phyloP scores from a whole-genome alignment of 1,284 basidiomycete genomes.

The Rhodotorula mucilaginosa region DNA sequence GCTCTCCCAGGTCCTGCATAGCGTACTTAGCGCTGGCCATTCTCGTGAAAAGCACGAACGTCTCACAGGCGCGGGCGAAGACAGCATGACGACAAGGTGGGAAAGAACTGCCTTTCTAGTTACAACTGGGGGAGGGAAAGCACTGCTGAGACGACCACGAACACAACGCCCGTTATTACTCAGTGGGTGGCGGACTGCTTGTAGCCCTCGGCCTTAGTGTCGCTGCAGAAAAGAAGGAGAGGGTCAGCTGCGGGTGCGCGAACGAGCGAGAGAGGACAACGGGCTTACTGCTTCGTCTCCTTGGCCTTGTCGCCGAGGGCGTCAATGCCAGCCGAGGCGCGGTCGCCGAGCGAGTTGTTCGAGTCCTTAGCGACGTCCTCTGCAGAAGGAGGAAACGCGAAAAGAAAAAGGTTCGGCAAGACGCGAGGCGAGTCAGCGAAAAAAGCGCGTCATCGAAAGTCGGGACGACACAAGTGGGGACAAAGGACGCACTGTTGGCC shows the following conservation, averaged over 20 bases:
- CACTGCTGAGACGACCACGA: neutral
- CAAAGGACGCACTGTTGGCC: conserved; percentile 18
- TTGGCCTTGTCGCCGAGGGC: conserved; percentile 37
- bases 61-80: no score
- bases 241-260: neutral
- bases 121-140: neutral
- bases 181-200: conserved; percentile 20
- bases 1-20: no score
- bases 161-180: neutral
- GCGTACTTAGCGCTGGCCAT: no score
- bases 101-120: neutral
- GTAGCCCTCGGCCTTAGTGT: conserved; percentile 16
- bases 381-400: neutral
- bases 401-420: no score
- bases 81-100: no score
- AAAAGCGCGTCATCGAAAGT: neutral
- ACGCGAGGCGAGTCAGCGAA: neutral
- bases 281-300: conserved; percentile 24
- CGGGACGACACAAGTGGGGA: no score
- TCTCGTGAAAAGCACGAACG: no score
- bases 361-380: conserved; percentile 39
- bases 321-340: conserved; percentile 36
- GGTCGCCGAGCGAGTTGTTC: conserved; percentile 32
- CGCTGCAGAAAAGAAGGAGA: neutral
- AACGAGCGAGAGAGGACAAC: neutral